Base-by-base conservation (phyloP, 116 monocot genomes). In the Cymodocea nodosa region DNA sequence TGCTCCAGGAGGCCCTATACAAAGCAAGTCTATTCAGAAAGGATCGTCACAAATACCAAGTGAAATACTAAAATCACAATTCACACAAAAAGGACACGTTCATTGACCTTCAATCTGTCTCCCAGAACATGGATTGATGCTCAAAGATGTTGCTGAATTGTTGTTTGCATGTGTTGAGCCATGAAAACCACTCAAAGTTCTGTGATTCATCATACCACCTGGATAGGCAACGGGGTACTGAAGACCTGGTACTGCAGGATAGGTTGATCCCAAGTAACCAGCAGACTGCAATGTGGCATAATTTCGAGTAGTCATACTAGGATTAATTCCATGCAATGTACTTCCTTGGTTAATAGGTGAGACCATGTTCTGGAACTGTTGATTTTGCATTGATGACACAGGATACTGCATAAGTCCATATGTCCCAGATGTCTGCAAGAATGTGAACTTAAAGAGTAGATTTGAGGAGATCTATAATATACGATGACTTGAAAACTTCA, bases 361-460 rank as follows among this genome's bases (percentile, higher is more conserved):
- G 59, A 77, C 15, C 65, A 92, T 68, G 63, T 76, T 92, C 56
- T 80, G 83, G 55, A 73, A 85, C 22, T 84, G 74, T 78, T 86
- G 89, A 83, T 82, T 89, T 78, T 87, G 91, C 82, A 88, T 70
- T 65, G 97, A 70, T 56, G 80, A 13, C 70, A 91, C 50, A 57
- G 89, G 84, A 73, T 92, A 92, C 55, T 83, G 91, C 85, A 95
- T 78, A 56, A 87, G 76, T 64, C 86, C 92, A 63, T 92, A 98
- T 23, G 79, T 82, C 70, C 85, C 84, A 56, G 82, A 70, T 48
- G 85, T 72, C 87, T 86, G 81, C 50, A 58, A 67, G 40, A 23
- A 34, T 56, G 51, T 22, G 22, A 58, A 60, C 5, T n/a, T 30
- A 34, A 36, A 51, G 30, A 44, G 6, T 54, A 23, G 51, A 30